Percentiles rank a stretch among this genome's conserved stretches.
Evolutionary conservation across 371 early-diverging fungal genomes (phyloP).

Genomic region (Blakeslea trispora): DNA sequence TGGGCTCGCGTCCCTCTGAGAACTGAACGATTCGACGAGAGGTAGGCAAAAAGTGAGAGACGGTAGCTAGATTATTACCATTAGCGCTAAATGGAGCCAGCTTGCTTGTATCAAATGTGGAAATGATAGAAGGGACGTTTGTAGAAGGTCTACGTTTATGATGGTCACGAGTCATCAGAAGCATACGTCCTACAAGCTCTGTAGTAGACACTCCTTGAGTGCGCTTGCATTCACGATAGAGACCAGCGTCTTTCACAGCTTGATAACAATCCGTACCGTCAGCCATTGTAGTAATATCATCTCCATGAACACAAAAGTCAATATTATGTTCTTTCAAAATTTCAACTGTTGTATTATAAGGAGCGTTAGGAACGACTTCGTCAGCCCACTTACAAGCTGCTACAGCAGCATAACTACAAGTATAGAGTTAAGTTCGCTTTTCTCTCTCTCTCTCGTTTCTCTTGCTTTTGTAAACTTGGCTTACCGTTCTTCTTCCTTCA

Average conservation of each 20-base stretch:
- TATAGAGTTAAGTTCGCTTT: no score
- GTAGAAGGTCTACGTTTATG: constrained; percentile 47
- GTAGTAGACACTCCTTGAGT: constrained; percentile 95
- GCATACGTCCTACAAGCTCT: constrained; percentile 95
- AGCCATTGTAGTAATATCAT: constrained; percentile 93
- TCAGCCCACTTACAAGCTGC: constrained; percentile 98
- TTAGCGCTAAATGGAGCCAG: constrained; percentile 15
- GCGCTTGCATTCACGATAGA: constrained; percentile 92
- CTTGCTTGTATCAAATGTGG: constrained; percentile 13
- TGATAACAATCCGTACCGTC: constrained; percentile 97
- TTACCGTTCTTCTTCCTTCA: constrained; percentile 92
- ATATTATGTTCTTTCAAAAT: constrained; percentile 80
- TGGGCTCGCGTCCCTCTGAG: constrained; percentile 79
- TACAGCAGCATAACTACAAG: constrained; percentile 87
- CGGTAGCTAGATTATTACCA: constrained; percentile 19
- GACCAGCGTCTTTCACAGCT: constrained; percentile 91
- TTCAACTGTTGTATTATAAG: constrained; percentile 90
- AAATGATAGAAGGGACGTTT: constrained; percentile 1
- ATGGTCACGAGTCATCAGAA: constrained; percentile 88
- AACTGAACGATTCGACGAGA: constrained; percentile 87
- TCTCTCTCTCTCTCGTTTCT: background rate
- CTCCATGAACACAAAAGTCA: constrained; percentile 95
- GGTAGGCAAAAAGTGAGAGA: constrained; percentile 89
- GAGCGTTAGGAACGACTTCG: constrained; percentile 92
- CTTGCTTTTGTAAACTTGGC: background rate